These are phyloP conservation scores for Suhomyces pyralidae DNA, from an alignment of 805 yeast species.

Conservation along the genomic window DNA sequence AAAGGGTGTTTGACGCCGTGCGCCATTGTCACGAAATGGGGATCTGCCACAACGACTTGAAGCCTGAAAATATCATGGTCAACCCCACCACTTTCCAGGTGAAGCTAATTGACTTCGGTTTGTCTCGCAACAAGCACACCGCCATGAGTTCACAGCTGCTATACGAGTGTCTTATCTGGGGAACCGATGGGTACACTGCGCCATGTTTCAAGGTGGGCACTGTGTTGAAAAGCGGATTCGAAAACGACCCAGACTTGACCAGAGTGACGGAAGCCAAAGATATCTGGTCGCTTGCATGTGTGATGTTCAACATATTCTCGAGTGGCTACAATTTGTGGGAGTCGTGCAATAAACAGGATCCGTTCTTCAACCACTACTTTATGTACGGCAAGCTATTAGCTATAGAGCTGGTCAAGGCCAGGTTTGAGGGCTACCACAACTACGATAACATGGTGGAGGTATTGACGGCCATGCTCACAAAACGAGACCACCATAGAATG, in stretches of 20 bases:
- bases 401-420: not conserved
- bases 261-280: constrained; percentile 5
- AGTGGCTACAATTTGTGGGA: constrained; percentile 2
- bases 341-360: not conserved
- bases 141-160: not conserved
- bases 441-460: not conserved
- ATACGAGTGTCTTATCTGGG: not conserved
- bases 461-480: not conserved
- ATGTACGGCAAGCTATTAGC: not conserved
- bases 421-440: too few relatives aligned
- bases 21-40: constrained; percentile 5
- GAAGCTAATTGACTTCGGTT: constrained; percentile 6
- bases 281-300: constrained; percentile 5
- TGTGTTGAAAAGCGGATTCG: not conserved
- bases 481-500: not conserved
- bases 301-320: constrained; percentile 3
- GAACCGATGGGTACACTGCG: constrained; percentile 6
- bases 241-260: not conserved
- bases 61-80: constrained; percentile 7
- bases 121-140: not conserved
- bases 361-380: not conserved
- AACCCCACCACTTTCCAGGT: constrained; percentile 1
- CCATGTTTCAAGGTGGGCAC: not conserved
- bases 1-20: constrained; percentile 3
- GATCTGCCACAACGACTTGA: constrained; percentile 6